These are phyloP conservation scores for Laburnicola sp. DNA, from an alignment of 2,329 filamentous ascomycete genomes.

Conservation along the genomic window DNA sequence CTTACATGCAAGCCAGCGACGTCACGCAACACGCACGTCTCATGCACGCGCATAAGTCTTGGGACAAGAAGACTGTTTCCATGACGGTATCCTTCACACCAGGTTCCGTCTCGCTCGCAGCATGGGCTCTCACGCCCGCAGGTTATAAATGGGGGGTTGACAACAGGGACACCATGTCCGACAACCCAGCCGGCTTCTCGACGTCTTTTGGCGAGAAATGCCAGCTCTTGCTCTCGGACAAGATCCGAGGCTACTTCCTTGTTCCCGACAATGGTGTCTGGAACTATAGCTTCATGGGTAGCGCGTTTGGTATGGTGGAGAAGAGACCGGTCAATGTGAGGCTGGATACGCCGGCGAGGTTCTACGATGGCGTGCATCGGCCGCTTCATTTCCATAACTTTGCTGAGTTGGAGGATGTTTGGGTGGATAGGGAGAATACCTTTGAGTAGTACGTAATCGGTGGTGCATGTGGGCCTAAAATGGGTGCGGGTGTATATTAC, in stretches of 20 bases:
- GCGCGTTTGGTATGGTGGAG: constrained; percentile 80
- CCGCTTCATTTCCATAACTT: constrained; percentile 97
- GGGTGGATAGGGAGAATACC: constrained; percentile 89
- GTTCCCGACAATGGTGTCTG: constrained; percentile 87
- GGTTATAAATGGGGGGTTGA: constrained; percentile 97
- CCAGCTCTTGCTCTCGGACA: constrained; percentile 88
- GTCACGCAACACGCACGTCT: constrained; percentile 92
- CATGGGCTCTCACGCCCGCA: constrained; percentile 87
- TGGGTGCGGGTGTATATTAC: no score
- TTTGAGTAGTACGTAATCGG: constrained; percentile 65
- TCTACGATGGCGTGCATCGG: constrained; percentile 90
- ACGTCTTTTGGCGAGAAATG: constrained; percentile 93
- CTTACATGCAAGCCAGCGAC: constrained; percentile 94
- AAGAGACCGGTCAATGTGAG: constrained; percentile 91
- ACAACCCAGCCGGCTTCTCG: constrained; percentile 91
- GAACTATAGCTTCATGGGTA: constrained; percentile 99
- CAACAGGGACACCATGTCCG: constrained; percentile 89
- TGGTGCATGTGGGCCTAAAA: no score
- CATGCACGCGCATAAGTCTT: constrained; percentile 77
- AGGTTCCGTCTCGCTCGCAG: constrained; percentile 89
- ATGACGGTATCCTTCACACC: constrained; percentile 97
- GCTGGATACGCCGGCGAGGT: constrained; percentile 83
- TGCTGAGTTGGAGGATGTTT: constrained; percentile 93
- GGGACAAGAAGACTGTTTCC: constrained; percentile 90
- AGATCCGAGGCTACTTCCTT: constrained; percentile 93